Percentiles rank a stretch among this genome's conserved stretches.
These are phyloP conservation scores for Colletotrichum neosansevieriae DNA, from an alignment of 2,329 filamentous ascomycete genomes.

Conservation along the genomic window DNA sequence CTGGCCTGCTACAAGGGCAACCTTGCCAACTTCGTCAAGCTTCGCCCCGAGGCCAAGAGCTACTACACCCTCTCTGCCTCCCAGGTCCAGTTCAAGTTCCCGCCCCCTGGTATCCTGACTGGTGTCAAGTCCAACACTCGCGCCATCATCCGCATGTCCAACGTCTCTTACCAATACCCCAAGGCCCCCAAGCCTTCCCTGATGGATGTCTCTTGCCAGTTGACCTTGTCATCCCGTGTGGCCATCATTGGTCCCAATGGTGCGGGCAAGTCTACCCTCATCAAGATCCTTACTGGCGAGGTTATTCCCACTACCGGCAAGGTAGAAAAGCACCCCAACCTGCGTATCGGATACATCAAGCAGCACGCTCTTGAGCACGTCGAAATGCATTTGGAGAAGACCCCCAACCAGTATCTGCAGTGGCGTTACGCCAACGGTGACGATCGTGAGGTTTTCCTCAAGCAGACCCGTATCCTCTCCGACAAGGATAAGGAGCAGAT, in stretches of 20 bases:
- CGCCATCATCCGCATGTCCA: constrained; percentile 94
- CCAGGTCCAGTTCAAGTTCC: constrained; percentile 97
- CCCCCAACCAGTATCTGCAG: constrained; percentile 97
- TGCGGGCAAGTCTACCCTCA: constrained; percentile 97
- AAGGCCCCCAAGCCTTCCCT: constrained; percentile 89
- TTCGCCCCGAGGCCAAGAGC: constrained; percentile 93
- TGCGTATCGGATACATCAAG: constrained; percentile 99
- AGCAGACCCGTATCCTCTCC: constrained; percentile 93
- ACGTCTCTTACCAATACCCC: constrained; percentile 95
- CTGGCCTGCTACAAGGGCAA: constrained; percentile 88
- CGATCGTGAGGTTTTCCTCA: constrained; percentile 96
- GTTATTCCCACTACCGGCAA: constrained; percentile 84
- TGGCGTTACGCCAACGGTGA: constrained; percentile 99
- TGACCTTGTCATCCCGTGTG: constrained; percentile 90
- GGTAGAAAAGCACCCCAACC: constrained; percentile 98
- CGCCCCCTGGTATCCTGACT: constrained; percentile 90
- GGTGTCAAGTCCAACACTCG: constrained; percentile 96
- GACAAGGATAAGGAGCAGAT: constrained; percentile 89
- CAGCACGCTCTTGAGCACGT: constrained; percentile 99
- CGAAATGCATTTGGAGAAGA: constrained; percentile 99
- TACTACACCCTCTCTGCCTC: constrained; percentile 96
- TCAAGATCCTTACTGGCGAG: constrained; percentile 96
- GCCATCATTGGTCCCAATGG: constrained; percentile 98
- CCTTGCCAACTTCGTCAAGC: constrained; percentile 84
- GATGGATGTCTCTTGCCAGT: constrained; percentile 84